A percentile compares a stretch with the other conserved stretches of the same genome.
These are phyloP conservation scores for Scedosporium apiospermum DNA, from an alignment of 2,329 filamentous ascomycete genomes.

Conservation along the genomic window DNA sequence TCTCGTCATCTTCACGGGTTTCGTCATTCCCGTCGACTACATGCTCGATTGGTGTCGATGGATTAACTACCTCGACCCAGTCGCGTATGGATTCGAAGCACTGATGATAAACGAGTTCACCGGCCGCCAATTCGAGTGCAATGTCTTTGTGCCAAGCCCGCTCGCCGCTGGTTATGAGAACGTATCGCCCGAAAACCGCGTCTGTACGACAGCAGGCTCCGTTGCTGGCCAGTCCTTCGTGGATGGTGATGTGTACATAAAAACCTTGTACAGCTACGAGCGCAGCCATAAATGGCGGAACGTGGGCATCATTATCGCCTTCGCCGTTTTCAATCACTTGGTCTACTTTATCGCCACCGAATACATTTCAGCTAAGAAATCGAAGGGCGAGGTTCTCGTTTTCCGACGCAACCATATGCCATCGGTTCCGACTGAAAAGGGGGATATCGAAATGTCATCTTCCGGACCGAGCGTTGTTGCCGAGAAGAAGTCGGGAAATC, in stretches of 20 bases:
- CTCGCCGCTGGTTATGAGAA: constrained; percentile 25
- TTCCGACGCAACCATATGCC: constrained; percentile 62
- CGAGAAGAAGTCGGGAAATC: constrained; percentile 50
- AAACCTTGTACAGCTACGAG: constrained; percentile 45
- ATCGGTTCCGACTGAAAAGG: constrained; percentile 38
- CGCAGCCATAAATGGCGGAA: constrained; percentile 58
- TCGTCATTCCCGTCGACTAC: constrained; percentile 54
- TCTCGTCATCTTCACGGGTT: constrained; percentile 62
- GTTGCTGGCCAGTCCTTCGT: constrained; percentile 41
- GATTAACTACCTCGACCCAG: constrained; percentile 73
- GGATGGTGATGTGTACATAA: constrained; percentile 48
- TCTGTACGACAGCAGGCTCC: constrained; percentile 53
- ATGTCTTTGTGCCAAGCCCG: constrained; percentile 31
- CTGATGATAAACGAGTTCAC: constrained; percentile 80
- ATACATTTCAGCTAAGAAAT: constrained; percentile 55
- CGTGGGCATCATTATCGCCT: constrained; percentile 58
- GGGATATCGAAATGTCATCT: too few relatives aligned
- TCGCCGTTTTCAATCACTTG: constrained; percentile 50
- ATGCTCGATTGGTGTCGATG: constrained; percentile 76
- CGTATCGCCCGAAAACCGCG: constrained; percentile 27
- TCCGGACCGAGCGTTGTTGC: too few relatives aligned
- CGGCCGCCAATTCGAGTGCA: constrained; percentile 47
- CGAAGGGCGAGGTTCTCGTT: constrained; percentile 67
- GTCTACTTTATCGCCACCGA: constrained; percentile 58
- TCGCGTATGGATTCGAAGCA: constrained; percentile 71